A percentile compares a stretch with the other conserved stretches of the same genome.
Evolutionary conservation across 75 land plant species (phyloP).

Genomic region (Cunninghamia lanceolata): DNA sequence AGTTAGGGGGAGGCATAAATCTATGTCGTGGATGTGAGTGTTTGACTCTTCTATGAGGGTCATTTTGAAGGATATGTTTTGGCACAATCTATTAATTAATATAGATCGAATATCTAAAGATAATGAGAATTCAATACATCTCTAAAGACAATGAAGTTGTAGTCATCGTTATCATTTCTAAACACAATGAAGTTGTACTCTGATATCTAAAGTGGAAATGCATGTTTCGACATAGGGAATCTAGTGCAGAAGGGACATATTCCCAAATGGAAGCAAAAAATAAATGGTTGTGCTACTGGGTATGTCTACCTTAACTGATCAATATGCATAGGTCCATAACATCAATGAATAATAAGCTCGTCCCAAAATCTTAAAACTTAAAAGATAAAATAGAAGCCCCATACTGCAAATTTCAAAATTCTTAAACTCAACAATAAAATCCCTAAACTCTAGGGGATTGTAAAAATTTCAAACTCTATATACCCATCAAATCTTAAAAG

Average conservation of each 20-base stretch:
- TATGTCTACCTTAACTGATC: slow-evolving; percentile 79
- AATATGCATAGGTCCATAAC: not conserved
- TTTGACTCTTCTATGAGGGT: slow-evolving; percentile 59
- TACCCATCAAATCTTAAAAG: not conserved
- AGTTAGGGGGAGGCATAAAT: too few relatives aligned
- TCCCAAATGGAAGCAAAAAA: slow-evolving; percentile 76
- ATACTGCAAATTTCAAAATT: too few relatives aligned
- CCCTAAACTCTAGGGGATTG: not conserved
- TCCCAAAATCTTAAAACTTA: not conserved
- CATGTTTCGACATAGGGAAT: slow-evolving; percentile 88
- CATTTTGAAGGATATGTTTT: slow-evolving; percentile 64
- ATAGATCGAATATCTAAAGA: not conserved
- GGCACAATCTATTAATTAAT: not conserved
- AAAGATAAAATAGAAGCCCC: too few relatives aligned
- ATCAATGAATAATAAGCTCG: too few relatives aligned
- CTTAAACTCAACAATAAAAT: too few relatives aligned
- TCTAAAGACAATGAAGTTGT: not conserved
- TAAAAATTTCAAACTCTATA: not conserved
- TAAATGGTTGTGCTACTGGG: slow-evolving; percentile 80
- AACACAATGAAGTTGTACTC: slow-evolving; percentile 11
- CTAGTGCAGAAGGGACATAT: slow-evolving; percentile 70
- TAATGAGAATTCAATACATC: too few relatives aligned
- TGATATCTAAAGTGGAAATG: slow-evolving; percentile 91
- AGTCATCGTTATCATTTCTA: not conserved
- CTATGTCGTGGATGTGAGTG: slow-evolving; percentile 21